These are phyloP conservation scores for Teratosphaeria viscida DNA, from an alignment of 2,329 filamentous ascomycete species.

Conservation along the genomic window DNA sequence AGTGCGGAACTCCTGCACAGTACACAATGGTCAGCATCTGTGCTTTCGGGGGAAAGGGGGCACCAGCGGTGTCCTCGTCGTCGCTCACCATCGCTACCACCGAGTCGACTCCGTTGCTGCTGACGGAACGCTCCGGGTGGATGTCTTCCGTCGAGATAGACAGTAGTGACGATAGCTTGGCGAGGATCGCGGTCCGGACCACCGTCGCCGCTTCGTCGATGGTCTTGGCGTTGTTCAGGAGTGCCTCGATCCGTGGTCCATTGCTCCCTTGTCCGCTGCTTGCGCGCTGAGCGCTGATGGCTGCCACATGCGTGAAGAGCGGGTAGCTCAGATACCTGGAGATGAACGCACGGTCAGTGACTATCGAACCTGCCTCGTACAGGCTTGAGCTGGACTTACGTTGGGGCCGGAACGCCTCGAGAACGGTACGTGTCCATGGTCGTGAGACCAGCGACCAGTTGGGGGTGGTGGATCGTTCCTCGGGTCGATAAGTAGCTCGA, in stretches of 20 bases:
- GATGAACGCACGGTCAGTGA: not conserved
- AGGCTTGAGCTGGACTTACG: not conserved
- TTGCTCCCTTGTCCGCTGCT: not conserved
- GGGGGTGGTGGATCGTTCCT: not conserved
- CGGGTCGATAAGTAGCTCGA: slow-evolving; percentile 1
- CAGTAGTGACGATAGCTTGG: slow-evolving; percentile 1
- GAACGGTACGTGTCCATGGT: not conserved
- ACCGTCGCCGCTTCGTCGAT: not conserved
- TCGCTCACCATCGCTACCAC: slow-evolving; percentile 20
- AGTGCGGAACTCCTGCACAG: slow-evolving; percentile 8
- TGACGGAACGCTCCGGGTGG: slow-evolving; percentile 1
- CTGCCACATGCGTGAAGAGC: not conserved
- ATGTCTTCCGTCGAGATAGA: slow-evolving; percentile 3
- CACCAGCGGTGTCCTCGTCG: not conserved
- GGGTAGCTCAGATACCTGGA: slow-evolving; percentile 1
- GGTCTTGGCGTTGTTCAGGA: not conserved
- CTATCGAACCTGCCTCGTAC: not conserved
- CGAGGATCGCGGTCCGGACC: not conserved
- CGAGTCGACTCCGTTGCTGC: slow-evolving; percentile 22
- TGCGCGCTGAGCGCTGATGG: not conserved
- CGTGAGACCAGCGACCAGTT: slow-evolving; percentile 1
- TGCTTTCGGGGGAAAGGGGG: not conserved
- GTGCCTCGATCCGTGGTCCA: not conserved
- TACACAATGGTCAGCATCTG: not conserved
- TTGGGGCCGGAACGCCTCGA: not conserved